phyloP scores from a whole-genome alignment of 108 stramenopile species.

The Conticribra weissflogii region DNA sequence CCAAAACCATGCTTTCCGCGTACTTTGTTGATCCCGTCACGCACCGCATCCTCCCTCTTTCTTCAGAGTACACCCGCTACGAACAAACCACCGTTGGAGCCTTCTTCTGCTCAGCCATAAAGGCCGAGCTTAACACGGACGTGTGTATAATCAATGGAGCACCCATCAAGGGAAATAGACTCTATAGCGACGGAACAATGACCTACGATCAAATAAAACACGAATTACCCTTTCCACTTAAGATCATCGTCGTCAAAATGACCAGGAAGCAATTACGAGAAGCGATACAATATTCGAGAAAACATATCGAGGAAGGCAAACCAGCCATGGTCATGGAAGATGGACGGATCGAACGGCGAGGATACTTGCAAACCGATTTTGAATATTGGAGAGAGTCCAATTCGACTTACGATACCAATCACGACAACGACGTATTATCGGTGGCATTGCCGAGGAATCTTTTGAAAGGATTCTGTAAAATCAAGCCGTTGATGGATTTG shows the following conservation, averaged over 20 bases:
- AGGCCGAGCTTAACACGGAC: conserved; percentile 67
- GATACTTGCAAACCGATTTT: conserved; percentile 72
- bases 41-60: conserved; percentile 35
- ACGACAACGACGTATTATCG: conserved; percentile 42
- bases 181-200: conserved; percentile 54
- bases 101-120: conserved; percentile 67
- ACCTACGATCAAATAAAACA: conserved; percentile 69
- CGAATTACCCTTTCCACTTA: conserved; percentile 86
- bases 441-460: conserved; percentile 84
- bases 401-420: conserved; percentile 1
- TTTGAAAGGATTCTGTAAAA: conserved; percentile 79
- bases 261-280: conserved; percentile 55
- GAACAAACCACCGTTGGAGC: conserved; percentile 73
- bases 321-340: conserved; percentile 25
- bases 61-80: conserved; percentile 64
- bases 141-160: conserved; percentile 77
- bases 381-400: conserved; percentile 48
- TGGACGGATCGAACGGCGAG: conserved; percentile 54
- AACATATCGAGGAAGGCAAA: conserved; percentile 54
- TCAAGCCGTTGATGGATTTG: conserved; percentile 73
- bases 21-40: conserved; percentile 35
- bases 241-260: conserved; percentile 79
- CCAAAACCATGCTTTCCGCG: conserved; percentile 31
- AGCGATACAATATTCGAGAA: conserved; percentile 70
- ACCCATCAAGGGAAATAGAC: conserved; percentile 66